Evolutionary conservation across 345 rosid species (phyloP).

Genomic region (Melastoma malabathricum): DNA sequence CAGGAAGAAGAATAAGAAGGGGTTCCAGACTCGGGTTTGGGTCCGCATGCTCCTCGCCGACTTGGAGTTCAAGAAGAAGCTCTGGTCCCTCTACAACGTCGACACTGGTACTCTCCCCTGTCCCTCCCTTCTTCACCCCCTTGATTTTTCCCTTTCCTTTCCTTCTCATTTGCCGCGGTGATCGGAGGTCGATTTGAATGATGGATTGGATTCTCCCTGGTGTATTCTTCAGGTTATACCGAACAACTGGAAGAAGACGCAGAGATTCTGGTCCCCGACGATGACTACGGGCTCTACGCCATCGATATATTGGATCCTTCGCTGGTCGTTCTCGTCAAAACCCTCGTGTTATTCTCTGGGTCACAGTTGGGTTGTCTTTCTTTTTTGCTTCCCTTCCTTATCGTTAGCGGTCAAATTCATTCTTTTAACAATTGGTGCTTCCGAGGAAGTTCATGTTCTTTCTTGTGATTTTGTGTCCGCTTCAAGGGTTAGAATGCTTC

Average conservation of each 20-base stretch:
- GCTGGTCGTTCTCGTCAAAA: conserved; percentile 20
- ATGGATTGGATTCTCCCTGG: background rate
- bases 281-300: conserved; percentile 74
- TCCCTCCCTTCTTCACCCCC: too few relatives aligned
- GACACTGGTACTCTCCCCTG: too few relatives aligned
- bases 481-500: too few relatives aligned
- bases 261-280: conserved; percentile 72
- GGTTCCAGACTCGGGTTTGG: conserved; percentile 63
- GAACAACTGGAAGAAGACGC: conserved; percentile 44
- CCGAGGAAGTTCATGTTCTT: too few relatives aligned
- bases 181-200: background rate
- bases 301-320: conserved; percentile 81
- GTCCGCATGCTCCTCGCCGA: conserved; percentile 70
- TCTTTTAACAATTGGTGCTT: too few relatives aligned
- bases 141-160: background rate
- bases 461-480: too few relatives aligned
- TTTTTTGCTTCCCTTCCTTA: background rate
- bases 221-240: conserved; percentile 47
- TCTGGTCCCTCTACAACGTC: conserved; percentile 79
- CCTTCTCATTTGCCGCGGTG: background rate
- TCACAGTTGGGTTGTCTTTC: background rate
- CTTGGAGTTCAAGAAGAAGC: conserved; percentile 54
- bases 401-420: too few relatives aligned
- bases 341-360: conserved; percentile 2
- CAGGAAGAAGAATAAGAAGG: conserved; percentile 31